A percentile compares a stretch with the other conserved stretches of the same genome.
phyloP scores from a whole-genome alignment of 441 rosid species.

The Omphalea diandra region DNA sequence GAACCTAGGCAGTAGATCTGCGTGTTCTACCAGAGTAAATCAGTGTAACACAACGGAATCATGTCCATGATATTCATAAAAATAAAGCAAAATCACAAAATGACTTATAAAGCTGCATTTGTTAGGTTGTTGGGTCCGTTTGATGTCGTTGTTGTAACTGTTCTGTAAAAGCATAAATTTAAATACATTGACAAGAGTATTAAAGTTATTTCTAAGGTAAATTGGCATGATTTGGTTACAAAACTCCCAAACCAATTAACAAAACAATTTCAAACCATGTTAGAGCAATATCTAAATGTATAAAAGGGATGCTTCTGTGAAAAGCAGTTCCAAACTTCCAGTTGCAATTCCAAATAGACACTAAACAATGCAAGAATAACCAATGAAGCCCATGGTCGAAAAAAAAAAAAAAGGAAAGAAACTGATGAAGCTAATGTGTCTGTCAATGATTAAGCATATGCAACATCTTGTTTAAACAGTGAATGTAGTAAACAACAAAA shows the following conservation, averaged over 20 bases:
- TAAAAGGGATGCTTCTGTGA: background rate
- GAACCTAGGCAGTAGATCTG: background rate
- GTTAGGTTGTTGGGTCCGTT: background rate
- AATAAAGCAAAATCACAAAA: background rate
- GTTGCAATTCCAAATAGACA: background rate
- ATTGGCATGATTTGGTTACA: background rate
- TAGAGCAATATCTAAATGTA: background rate
- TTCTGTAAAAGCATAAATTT: background rate
- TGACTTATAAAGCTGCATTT: background rate
- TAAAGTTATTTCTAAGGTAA: too few species aligned
- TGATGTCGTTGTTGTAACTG: too few species aligned
- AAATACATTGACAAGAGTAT: background rate
- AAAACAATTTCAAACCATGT: background rate
- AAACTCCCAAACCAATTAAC: too few species aligned
- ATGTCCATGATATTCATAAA: background rate
- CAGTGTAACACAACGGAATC: background rate
- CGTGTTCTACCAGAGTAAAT: background rate
- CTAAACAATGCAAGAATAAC: background rate
- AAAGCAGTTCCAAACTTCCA: background rate
- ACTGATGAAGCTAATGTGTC: too few species aligned
- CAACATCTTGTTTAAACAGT: background rate
- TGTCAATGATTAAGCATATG: background rate
- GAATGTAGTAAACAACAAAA: background rate
- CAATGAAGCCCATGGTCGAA: background rate
- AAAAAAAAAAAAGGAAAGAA: too few species aligned